These are phyloP conservation scores for Didymella pinodella DNA, from an alignment of 2,329 filamentous ascomycete species.

Conservation along the genomic window DNA sequence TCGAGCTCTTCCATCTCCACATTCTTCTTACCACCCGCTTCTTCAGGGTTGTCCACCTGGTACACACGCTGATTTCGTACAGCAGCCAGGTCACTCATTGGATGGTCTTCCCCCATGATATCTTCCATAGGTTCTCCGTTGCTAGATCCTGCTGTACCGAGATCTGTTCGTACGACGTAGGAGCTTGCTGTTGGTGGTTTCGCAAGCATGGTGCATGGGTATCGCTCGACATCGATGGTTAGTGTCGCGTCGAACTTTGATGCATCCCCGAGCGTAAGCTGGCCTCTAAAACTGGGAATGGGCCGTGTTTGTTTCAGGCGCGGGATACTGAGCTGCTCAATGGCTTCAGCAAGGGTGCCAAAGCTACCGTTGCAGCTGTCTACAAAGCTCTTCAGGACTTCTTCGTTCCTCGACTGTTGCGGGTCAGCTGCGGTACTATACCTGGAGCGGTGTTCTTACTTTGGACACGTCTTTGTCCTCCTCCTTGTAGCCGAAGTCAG, in stretches of 20 bases:
- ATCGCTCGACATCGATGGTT: slow-evolving; percentile 86
- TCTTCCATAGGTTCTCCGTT: slow-evolving; percentile 62
- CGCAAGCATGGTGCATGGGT: slow-evolving; percentile 83
- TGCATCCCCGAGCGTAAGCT: slow-evolving; percentile 80
- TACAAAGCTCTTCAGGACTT: slow-evolving; percentile 68
- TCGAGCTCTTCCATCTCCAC: slow-evolving; percentile 83
- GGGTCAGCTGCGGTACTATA: slow-evolving; percentile 23
- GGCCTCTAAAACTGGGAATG: slow-evolving; percentile 79
- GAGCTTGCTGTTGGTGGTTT: slow-evolving; percentile 77
- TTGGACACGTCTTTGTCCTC: slow-evolving; percentile 80
- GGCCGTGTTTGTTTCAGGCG: slow-evolving; percentile 78
- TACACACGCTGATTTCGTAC: slow-evolving; percentile 85
- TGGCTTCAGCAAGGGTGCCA: slow-evolving; percentile 86
- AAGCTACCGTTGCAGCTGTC: slow-evolving; percentile 73
- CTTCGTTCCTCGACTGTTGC: slow-evolving; percentile 73
- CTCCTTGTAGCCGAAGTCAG: slow-evolving; percentile 89
- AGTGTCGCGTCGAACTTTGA: slow-evolving; percentile 76
- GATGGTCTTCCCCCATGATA: slow-evolving; percentile 52
- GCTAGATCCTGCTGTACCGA: slow-evolving; percentile 57
- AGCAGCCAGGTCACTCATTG: slow-evolving; percentile 61
- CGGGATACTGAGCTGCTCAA: slow-evolving; percentile 80
- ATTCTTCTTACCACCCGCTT: slow-evolving; percentile 80
- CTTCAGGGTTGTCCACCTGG: slow-evolving; percentile 76
- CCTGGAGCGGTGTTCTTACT: slow-evolving; percentile 51
- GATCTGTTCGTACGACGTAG: slow-evolving; percentile 67